A percentile compares a stretch with the other conserved stretches of the same genome.
These are phyloP conservation scores for Russula ochroleuca DNA, from an alignment of 768 basidiomycete species.

Conservation along the genomic window DNA sequence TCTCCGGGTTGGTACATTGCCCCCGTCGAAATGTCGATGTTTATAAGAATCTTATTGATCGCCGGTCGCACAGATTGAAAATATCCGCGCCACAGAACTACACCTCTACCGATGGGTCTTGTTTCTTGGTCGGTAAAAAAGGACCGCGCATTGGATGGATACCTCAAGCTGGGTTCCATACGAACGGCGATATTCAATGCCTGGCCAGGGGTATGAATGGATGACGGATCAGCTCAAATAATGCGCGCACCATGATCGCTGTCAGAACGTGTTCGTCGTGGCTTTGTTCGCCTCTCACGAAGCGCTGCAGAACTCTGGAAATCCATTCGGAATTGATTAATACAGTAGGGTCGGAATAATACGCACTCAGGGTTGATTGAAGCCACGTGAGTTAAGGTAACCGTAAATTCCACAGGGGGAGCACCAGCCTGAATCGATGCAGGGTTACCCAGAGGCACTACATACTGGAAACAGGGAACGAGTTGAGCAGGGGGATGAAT, in stretches of 20 bases:
- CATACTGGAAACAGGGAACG: slow-evolving; percentile 45
- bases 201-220: slow-evolving; percentile 34
- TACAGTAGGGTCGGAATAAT: slow-evolving; percentile 29
- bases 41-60: slow-evolving; percentile 57
- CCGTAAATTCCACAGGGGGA: slow-evolving; percentile 60
- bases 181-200: slow-evolving; percentile 70
- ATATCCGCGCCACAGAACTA: slow-evolving; percentile 73
- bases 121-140: slow-evolving; percentile 64
- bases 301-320: slow-evolving; percentile 56
- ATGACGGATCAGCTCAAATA: background rate
- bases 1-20: slow-evolving; percentile 67
- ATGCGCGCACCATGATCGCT: slow-evolving; percentile 50
- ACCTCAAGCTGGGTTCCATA: slow-evolving; percentile 62
- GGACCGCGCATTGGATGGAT: slow-evolving; percentile 66
- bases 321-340: background rate
- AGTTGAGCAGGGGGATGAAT: background rate
- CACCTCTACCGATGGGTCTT: slow-evolving; percentile 52
- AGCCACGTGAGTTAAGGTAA: slow-evolving; percentile 60
- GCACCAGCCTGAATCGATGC: slow-evolving; percentile 10
- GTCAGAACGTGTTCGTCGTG: slow-evolving; percentile 67
- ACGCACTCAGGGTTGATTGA: slow-evolving; percentile 82
- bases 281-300: slow-evolving; percentile 59
- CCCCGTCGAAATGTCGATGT: slow-evolving; percentile 72
- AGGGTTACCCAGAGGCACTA: slow-evolving; percentile 45
- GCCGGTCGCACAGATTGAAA: slow-evolving; percentile 75